Conservation (phyloP, 1,139 yeast species). For the Yamadazyma atlantica region DNA sequence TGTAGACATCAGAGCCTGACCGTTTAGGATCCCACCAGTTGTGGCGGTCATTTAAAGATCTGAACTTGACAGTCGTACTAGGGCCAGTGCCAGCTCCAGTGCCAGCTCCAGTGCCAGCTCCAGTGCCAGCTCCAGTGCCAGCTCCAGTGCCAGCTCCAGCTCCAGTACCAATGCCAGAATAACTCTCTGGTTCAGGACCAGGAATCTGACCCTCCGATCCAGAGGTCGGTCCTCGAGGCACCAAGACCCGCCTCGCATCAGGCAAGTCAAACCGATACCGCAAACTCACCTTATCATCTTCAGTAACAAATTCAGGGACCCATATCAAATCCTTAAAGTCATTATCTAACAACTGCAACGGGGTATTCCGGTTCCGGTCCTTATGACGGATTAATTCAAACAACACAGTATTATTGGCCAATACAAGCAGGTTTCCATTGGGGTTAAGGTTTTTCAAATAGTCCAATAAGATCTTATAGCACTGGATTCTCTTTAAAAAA, state of each 20-base stretch:
- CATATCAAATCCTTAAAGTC: constrained; percentile 41
- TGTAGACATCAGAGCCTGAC: constrained; percentile 61
- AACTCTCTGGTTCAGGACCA: too few species aligned
- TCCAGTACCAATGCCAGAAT: too few species aligned
- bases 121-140: too few species aligned
- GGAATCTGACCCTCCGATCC: too few species aligned
- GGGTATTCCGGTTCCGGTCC: constrained; percentile 69
- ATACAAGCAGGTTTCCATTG: constrained; percentile 14
- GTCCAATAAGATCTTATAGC: constrained; percentile 53
- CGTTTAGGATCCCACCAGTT: constrained; percentile 37
- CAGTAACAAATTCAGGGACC: constrained; percentile 47
- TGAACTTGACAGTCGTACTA: too few species aligned
- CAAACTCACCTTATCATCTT: constrained; percentile 24
- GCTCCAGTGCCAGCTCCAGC: too few species aligned
- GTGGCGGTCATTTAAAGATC: constrained; percentile 14
- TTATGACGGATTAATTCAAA: constrained; percentile 50
- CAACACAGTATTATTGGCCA: constrained; percentile 23
- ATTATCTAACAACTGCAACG: constrained; percentile 55
- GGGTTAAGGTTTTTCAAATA: constrained; percentile 18
- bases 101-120: too few species aligned
- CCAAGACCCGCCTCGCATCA: too few species aligned
- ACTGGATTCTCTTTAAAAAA: constrained; percentile 55
- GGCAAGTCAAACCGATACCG: constrained; percentile 19
- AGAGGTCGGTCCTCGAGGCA: neutral
- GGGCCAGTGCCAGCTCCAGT: too few species aligned